Evolutionary conservation across 2,329 filamentous ascomycete genomes (phyloP).

Genomic region (Pseudogymnoascus pannorum): DNA sequence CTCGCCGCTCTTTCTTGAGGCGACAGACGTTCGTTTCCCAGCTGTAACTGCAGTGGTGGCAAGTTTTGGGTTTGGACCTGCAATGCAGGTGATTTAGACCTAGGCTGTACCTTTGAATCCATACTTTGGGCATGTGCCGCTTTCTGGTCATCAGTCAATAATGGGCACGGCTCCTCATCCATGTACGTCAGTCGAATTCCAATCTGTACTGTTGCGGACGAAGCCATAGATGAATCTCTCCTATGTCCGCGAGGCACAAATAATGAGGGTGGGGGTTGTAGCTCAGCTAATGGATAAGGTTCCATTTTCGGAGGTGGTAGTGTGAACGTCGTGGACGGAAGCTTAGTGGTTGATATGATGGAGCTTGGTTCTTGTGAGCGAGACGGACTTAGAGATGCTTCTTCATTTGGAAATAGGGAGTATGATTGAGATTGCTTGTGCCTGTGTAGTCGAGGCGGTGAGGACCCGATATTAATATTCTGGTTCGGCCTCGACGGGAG

Average conservation of each 20-base stretch:
- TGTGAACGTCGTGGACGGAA: neutral
- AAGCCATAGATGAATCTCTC: constrained; percentile 55
- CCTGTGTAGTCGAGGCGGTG: neutral
- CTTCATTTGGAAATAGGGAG: constrained; percentile 3
- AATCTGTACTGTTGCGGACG: constrained; percentile 64
- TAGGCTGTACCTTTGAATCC: constrained; percentile 11
- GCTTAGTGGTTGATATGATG: constrained; percentile 25
- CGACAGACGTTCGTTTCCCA: constrained; percentile 21
- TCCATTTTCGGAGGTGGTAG: neutral
- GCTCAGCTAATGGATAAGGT: neutral
- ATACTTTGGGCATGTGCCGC: constrained; percentile 21
- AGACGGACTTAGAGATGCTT: constrained; percentile 1
- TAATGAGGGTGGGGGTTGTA: constrained; percentile 21
- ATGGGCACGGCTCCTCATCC: constrained; percentile 19
- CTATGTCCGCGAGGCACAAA: constrained; percentile 24
- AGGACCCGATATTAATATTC: neutral
- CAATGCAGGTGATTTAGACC: neutral
- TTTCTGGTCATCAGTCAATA: constrained; percentile 28
- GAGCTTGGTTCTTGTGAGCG: constrained; percentile 18
- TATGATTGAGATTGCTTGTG: neutral
- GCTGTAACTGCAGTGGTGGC: constrained; percentile 10
- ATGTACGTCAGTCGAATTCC: constrained; percentile 58
- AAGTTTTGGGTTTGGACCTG: constrained; percentile 21
- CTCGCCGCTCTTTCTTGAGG: constrained; percentile 28
- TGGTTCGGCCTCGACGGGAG: constrained; percentile 13